Evolutionary conservation across 495 filamentous ascomycete genomes (phyloP).

Genomic region (Penicillium malachiteum): DNA sequence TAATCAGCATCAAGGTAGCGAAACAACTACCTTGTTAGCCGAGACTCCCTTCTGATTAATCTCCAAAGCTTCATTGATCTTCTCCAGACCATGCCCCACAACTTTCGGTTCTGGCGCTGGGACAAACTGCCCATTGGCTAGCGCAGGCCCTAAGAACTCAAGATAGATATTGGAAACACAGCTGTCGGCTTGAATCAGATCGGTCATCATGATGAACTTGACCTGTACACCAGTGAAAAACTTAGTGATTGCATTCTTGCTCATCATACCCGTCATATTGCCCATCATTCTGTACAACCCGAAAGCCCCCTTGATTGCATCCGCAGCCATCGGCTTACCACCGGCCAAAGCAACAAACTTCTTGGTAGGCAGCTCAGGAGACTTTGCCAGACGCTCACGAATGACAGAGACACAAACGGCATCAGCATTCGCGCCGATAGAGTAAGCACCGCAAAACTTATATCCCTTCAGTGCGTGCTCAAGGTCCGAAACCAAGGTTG

Average conservation of each 20-base stretch:
- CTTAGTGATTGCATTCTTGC: neutral
- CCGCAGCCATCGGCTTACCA: too few relatives aligned
- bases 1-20: neutral
- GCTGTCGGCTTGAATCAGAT: neutral
- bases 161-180: neutral
- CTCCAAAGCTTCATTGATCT: neutral
- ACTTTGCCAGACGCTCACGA: too few relatives aligned
- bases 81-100: neutral
- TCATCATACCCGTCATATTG: too few relatives aligned
- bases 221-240: neutral
- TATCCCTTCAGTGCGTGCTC: neutral
- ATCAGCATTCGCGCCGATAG: neutral
- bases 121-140: neutral
- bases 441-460: slow-evolving; percentile 6
- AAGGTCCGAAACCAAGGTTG: slow-evolving; percentile 29
- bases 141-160: neutral
- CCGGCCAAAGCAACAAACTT: too few relatives aligned
- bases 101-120: neutral
- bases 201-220: neutral
- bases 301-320: too few relatives aligned
- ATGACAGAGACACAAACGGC: too few relatives aligned
- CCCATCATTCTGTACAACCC: too few relatives aligned
- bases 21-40: neutral
- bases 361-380: too few relatives aligned
- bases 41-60: neutral